A percentile compares a stretch with the other conserved stretches of the same genome.
Evolutionary conservation across 768 basidiomycete genomes (phyloP).

Genomic region (Boletus fagicola): DNA sequence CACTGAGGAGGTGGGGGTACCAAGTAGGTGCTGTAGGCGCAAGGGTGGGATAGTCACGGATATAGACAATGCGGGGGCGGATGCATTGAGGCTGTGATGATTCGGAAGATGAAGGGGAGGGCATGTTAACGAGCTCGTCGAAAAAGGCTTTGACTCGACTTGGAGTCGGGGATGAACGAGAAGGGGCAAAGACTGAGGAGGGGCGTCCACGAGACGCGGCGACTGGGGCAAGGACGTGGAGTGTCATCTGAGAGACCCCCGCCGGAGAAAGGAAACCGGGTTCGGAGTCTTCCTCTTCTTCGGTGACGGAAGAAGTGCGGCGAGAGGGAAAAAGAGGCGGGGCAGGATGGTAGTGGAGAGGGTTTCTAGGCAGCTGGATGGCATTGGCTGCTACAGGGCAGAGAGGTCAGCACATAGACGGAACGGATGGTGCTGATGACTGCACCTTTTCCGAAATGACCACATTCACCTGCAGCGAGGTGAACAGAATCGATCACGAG

Average conservation of each 20-base stretch:
- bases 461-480: conserved; percentile 85
- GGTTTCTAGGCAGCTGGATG: conserved; percentile 69
- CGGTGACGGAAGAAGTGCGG: conserved; percentile 27
- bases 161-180: conserved; percentile 45
- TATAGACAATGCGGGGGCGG: conserved; percentile 74
- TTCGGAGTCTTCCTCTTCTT: conserved; percentile 51
- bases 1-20: conserved; percentile 77
- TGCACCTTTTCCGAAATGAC: conserved; percentile 76
- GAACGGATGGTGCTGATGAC: neutral
- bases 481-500: conserved; percentile 82
- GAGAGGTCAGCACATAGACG: conserved; percentile 7
- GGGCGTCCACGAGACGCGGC: conserved; percentile 35
- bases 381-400: conserved; percentile 59
- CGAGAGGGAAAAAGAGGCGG: conserved; percentile 29
- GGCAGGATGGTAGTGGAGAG: conserved; percentile 60
- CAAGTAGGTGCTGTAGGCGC: conserved; percentile 69
- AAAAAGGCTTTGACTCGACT: conserved; percentile 71
- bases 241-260: conserved; percentile 42
- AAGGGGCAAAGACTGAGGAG: conserved; percentile 35
- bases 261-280: conserved; percentile 40
- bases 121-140: conserved; percentile 70
- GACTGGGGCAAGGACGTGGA: conserved; percentile 43
- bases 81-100: conserved; percentile 22
- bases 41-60: conserved; percentile 79
- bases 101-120: conserved; percentile 33